Evolutionary conservation across 129 eudicot genomes (phyloP), one percentile per base, ranked within the genome.

Genomic region (Chrysanthemum lavandulifolium): DNA sequence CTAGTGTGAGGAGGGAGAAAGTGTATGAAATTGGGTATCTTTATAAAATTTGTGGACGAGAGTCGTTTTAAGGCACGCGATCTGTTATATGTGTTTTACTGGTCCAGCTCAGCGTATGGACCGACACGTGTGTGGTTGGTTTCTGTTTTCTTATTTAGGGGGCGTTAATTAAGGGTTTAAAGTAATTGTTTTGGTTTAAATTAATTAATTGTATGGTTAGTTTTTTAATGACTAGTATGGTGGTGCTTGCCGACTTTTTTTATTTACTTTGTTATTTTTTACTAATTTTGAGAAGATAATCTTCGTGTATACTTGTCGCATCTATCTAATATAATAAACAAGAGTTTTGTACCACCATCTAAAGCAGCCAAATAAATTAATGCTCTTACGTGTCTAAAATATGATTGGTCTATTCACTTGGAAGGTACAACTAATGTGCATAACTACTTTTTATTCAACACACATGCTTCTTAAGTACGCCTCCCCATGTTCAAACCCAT

Each of bases 31-130:
- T 33, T 52, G 58, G 77, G 79, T 73, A 80, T 75, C 80, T 75
- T 36, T 36, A 6, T 71, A 56, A 49, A 85, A 89, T 72, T 92
- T 63, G 91, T 86, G 94, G 96, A 78, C 73, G 89, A 82, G 92
- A 86, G 71, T 23, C 14, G 16, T 18, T 25, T 73, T 85, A 73
- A 11, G 69, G 76, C 79, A 86, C 65, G 76, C 85, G 86, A 92
- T 92, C 97, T 81, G 67, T 89, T 83, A 49, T 77, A 8, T 21
- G 25, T 6, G 0, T 50, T 7, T 68, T 6, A 89, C 86, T 89
- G 76, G 94, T 89, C 88, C 91, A 86, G 81, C 79, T 86, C 21
- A 73, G 73, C 47, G 12, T 11, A 19, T 19, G 6, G 10, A 1
- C 78, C 65, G 72, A 74, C 80, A 76, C 80, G 80, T 68, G 53